Conservation (phyloP, 495 filamentous ascomycete species). For the Cudoniella acicularis region DNA sequence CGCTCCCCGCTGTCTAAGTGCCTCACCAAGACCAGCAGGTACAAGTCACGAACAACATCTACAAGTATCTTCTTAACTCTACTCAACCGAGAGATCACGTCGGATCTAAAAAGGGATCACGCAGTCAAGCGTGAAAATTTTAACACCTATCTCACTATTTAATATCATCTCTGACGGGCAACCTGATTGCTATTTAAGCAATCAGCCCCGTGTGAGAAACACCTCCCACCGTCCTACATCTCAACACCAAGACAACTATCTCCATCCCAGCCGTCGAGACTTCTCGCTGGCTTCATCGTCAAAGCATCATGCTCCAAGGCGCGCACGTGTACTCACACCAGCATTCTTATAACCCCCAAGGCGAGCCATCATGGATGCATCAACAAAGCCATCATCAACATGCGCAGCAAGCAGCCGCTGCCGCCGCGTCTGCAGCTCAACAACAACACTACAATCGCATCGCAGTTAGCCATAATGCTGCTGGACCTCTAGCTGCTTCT, state of each 20-base stretch:
- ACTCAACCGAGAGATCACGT: neutral
- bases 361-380: constrained; percentile 76
- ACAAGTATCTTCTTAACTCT: neutral
- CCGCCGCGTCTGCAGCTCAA: constrained; percentile 62
- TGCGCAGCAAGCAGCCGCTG: constrained; percentile 56
- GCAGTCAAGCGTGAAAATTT: neutral
- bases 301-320: constrained; percentile 21
- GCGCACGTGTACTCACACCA: constrained; percentile 67
- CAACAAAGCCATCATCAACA: constrained; percentile 65
- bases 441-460: constrained; percentile 81
- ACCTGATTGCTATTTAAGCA: constrained; percentile 1
- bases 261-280: constrained; percentile 1
- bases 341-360: constrained; percentile 69
- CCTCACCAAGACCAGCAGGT: neutral
- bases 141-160: neutral
- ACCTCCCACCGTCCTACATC: neutral
- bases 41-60: neutral
- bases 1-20: neutral
- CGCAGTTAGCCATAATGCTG: constrained; percentile 55
- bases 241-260: neutral
- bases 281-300: neutral
- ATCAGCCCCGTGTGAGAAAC: constrained; percentile 3
- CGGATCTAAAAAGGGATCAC: neutral
- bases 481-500: constrained; percentile 15
- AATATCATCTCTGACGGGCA: neutral